Conservation (phyloP, 176 grass and related monocot species). For the Carex parvula region DNA sequence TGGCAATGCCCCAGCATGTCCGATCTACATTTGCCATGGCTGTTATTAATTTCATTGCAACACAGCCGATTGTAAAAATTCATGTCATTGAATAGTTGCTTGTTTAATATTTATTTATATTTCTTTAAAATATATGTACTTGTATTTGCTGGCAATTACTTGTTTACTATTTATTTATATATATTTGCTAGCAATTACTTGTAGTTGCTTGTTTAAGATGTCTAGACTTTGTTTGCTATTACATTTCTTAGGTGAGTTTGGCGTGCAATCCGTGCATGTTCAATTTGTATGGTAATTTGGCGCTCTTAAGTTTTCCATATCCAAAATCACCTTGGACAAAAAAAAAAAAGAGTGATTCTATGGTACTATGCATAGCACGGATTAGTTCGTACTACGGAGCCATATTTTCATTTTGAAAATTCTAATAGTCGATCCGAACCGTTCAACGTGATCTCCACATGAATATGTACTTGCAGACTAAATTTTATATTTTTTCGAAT, state of each 20-base stretch:
- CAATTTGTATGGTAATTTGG: not conserved
- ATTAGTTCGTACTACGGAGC: no score
- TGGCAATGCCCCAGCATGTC: conserved; percentile 54
- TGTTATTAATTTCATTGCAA: conserved; percentile 40
- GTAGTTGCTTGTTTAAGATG: not conserved
- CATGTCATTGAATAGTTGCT: conserved; percentile 20
- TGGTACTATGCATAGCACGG: no score
- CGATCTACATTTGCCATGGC: conserved; percentile 47
- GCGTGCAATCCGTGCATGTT: not conserved
- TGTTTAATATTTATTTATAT: not conserved
- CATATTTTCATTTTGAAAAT: no score
- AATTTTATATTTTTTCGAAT: no score
- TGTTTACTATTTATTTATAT: not conserved
- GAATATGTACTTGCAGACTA: no score
- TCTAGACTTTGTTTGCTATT: not conserved
- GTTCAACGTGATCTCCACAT: no score
- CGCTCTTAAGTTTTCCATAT: not conserved
- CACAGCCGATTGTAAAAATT: conserved; percentile 27
- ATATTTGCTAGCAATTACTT: not conserved
- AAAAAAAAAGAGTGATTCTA: no score
- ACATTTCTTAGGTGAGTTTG: not conserved
- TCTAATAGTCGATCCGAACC: no score
- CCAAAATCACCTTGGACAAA: not conserved
- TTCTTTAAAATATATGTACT: no score
- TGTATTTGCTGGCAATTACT: not conserved